These are phyloP conservation scores for Pythium brachiatum DNA, from an alignment of 352 stramenopile genomes.

Conservation along the genomic window DNA sequence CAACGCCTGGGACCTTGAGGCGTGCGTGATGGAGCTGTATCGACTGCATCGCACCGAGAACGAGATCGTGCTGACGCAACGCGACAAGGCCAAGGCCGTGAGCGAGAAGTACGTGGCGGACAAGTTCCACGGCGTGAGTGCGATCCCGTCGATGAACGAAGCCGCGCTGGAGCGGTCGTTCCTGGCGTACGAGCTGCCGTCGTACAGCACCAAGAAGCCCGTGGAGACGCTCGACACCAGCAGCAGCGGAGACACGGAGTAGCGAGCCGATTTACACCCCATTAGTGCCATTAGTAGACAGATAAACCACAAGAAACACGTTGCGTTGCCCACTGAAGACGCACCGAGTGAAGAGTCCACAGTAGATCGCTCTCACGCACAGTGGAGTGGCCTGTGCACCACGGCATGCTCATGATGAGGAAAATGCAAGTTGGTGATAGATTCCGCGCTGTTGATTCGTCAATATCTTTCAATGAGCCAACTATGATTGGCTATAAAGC, in stretches of 20 bases:
- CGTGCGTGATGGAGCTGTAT: slow-evolving; percentile 65
- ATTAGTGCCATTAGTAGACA: slow-evolving; percentile 27
- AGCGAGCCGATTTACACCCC: not conserved
- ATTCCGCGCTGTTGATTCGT: not conserved
- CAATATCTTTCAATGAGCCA: not conserved
- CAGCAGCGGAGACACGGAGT: slow-evolving; percentile 1
- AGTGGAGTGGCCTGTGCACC: too few relatives aligned
- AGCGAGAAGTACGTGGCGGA: slow-evolving; percentile 80
- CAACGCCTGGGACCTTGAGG: slow-evolving; percentile 62
- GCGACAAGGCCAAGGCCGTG: slow-evolving; percentile 78
- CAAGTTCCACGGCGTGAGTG: slow-evolving; percentile 59
- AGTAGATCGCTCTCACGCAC: too few relatives aligned
- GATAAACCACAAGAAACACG: slow-evolving; percentile 3
- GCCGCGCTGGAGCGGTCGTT: slow-evolving; percentile 52
- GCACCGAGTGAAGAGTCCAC: too few relatives aligned
- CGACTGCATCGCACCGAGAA: slow-evolving; percentile 59
- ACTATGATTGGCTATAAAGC: not conserved
- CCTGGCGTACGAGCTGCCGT: slow-evolving; percentile 24
- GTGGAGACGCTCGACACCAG: slow-evolving; percentile 7
- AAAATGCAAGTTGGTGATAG: too few relatives aligned
- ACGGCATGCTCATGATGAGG: too few relatives aligned
- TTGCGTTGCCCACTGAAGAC: not conserved
- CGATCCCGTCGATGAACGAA: slow-evolving; percentile 44
- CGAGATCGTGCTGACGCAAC: slow-evolving; percentile 56
- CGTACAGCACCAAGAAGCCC: slow-evolving; percentile 11